Evolutionary conservation across 345 rosid genomes (phyloP), one percentile per base, ranked within the genome.

Genomic region (Xanthoceras sorbifolium): DNA sequence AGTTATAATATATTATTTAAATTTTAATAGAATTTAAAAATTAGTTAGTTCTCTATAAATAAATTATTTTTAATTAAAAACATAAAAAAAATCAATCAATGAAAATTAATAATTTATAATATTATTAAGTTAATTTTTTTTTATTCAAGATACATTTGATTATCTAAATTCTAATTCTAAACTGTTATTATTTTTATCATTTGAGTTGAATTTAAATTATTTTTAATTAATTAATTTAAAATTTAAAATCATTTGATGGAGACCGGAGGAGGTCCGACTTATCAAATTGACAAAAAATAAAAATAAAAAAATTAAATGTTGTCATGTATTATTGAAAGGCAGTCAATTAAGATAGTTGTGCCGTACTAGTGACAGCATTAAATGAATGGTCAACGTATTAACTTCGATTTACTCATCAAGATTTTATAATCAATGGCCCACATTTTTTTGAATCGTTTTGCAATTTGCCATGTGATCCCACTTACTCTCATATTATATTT

Each of bases 391-490:
- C 61, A 55, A 55, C 25, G 10, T 57, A 57, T 57, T 57, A 57
- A 57, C 62, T 18, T 54, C 25, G 25, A 54, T 18, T 54, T n/a
- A n/a, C 60, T 54, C 1, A n/a, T 54, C 25, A 6, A 54, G 20
- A 4, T 42, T 25, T 6, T 12, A 67, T 20, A 42, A 44, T 1
- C 32, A 3, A 5, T 7, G 72, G 23, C 34, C 72, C 36, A 26
- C 36, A 40, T 66, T 9, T 66, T n/a, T 66, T 66, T 26, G 55
- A 68, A 48, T n/a, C 9, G 52, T 57, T 32, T 57, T 57, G 62
- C 62, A 57, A 57, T 6, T 57, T 57, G 28, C 62, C 62, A 57
- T n/a, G 62, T 57, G 62, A 28, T 57, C 62, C 62, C 62, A 20
- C 23, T 22, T 28, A n/a, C 23, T 50, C 54, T 3, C 54, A n/a